A percentile compares a stretch with the other conserved stretches of the same genome.
phyloP scores from a whole-genome alignment of 108 stramenopile species.

The Parietichytrium sp. region DNA sequence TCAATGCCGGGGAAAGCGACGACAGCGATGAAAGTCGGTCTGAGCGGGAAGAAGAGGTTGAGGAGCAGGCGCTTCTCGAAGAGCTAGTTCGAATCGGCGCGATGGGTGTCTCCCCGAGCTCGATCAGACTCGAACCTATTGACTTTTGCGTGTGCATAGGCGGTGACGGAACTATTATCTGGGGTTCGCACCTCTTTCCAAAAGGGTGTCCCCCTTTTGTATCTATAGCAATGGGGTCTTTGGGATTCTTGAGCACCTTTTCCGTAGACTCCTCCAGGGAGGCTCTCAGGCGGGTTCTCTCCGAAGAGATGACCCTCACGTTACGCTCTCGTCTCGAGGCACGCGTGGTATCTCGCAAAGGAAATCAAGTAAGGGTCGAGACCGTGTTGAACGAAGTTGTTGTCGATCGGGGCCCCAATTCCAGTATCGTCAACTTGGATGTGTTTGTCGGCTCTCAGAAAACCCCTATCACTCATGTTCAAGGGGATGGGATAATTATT shows the following conservation, averaged over 20 bases:
- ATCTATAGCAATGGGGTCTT: slow-evolving; percentile 79
- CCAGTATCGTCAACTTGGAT: slow-evolving; percentile 82
- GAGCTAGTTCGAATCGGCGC: slow-evolving; percentile 17
- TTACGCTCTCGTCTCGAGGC: background rate
- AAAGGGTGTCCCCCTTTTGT: slow-evolving; percentile 70
- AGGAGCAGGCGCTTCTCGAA: background rate
- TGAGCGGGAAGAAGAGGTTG: too few relatives aligned
- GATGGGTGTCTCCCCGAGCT: background rate
- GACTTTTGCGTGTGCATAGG: slow-evolving; percentile 56
- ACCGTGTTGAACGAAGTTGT: slow-evolving; percentile 93
- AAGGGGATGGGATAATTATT: slow-evolving; percentile 93
- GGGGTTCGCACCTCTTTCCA: slow-evolving; percentile 51
- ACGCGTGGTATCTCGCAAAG: background rate
- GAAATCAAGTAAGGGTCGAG: slow-evolving; percentile 45
- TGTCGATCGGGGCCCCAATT: slow-evolving; percentile 81
- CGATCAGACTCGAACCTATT: too few relatives aligned
- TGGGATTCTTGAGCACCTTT: slow-evolving; percentile 92
- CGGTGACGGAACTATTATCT: slow-evolving; percentile 53
- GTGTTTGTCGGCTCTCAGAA: slow-evolving; percentile 56
- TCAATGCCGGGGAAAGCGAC: too few relatives aligned
- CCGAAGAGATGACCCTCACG: background rate
- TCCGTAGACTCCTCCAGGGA: slow-evolving; percentile 66
- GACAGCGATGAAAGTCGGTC: too few relatives aligned
- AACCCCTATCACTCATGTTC: slow-evolving; percentile 84
- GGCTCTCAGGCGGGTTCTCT: slow-evolving; percentile 62